Evolutionary conservation across 2,329 filamentous ascomycete species (phyloP).

Genomic region (Nemania sp.): DNA sequence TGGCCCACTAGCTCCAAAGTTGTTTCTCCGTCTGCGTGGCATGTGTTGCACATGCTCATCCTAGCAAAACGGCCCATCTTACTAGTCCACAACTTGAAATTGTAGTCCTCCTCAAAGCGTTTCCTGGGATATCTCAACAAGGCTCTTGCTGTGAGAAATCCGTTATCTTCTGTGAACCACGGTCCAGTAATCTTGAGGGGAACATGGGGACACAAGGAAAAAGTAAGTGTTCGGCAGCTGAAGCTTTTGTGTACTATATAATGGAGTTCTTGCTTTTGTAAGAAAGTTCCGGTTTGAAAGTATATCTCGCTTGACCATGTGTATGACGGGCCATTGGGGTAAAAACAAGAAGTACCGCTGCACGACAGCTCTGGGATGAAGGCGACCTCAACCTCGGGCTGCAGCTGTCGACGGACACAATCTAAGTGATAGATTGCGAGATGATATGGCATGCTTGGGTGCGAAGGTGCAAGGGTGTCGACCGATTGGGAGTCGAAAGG

Average conservation of each 20-base stretch:
- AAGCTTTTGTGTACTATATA: too few species aligned
- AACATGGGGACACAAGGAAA: too few species aligned
- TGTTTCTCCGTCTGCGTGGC: not conserved
- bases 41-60: not conserved
- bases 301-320: not conserved
- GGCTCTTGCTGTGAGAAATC: too few species aligned
- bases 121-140: not conserved
- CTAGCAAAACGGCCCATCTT: not conserved
- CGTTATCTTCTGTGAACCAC: too few species aligned
- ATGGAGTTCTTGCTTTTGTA: too few species aligned
- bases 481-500: not conserved
- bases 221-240: too few species aligned
- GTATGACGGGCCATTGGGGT: not conserved
- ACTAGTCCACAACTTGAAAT: not conserved
- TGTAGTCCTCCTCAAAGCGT: not conserved
- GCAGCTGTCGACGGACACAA: not conserved
- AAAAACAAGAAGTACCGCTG: not conserved
- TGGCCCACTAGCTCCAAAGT: not conserved
- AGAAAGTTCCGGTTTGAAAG: too few species aligned
- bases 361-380: not conserved
- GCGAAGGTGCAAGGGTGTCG: not conserved
- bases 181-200: too few species aligned
- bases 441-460: not conserved
- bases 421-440: not conserved
- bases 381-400: not conserved